Base-by-base conservation (phyloP, 768 basidiomycete species). In the Chalciporus pseudorubinellus region DNA sequence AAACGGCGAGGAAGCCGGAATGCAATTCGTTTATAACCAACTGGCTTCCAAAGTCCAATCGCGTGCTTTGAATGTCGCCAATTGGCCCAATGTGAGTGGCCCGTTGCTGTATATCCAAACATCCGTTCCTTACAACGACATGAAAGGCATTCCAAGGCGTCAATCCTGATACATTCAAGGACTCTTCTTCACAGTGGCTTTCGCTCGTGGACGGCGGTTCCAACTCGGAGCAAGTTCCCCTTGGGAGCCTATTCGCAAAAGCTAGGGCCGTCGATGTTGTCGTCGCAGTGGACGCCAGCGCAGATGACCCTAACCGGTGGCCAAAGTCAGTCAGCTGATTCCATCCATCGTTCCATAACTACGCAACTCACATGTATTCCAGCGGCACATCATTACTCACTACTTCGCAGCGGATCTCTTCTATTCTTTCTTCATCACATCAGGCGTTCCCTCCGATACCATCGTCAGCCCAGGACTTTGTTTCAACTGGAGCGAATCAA, bases 141-240 rank as follows among this genome's bases (percentile, higher is more conserved):
- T 16, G 9, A 77, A 50, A 76, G 70, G 67, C 86, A 61, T 65
- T 89, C 76, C 61, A 73, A 67, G 81, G 78, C 6, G 26, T 87
- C 51, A 76, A 76, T 39, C 57, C 59, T 31, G 28, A 29, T 3
- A 80, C 74, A 1, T 89, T 82, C 59, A 69, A 78, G 41, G 84
- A 87, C 57, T 67, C 81, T 0, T 68, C 71, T 45, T 71, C 76
- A 21, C 65, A 68, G 13, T 78, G 78, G 72, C 68, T 92, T 10
- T 75, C 83, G 43, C 76, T 91, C 19, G 77, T 90, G 16, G 89
- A 89, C 61, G 89, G 89, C 1, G 74, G 82, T 18, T 82, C 84
- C 19, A 88, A 89, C 59, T 65, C 68, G 10, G 85, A 89, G 59
- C 85, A 87, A 60, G 63, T 89, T 7, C 92, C 92, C 0, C 72